Percentiles rank a stretch among this genome's conserved stretches.
These are phyloP conservation scores for Agarophyton chilense DNA, from an alignment of 23 red algal species.

Conservation along the genomic window DNA sequence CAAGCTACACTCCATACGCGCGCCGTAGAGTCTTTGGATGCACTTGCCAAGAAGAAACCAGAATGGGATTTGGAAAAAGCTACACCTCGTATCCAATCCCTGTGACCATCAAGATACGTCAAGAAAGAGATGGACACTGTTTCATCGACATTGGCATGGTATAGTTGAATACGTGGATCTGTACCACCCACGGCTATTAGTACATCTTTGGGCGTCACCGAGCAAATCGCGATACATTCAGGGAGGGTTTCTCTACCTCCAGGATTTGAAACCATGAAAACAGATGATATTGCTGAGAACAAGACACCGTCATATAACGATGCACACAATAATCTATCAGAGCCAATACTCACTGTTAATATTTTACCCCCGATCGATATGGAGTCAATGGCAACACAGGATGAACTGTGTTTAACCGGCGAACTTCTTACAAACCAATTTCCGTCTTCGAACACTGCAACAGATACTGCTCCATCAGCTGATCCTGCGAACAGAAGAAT, in stretches of 20 bases:
- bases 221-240: conserved; percentile 27
- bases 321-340: conserved; percentile 1
- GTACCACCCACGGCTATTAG: conserved; percentile 55
- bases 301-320: background rate
- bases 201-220: background rate
- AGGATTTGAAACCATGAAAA: background rate
- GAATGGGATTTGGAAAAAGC: conserved; percentile 1
- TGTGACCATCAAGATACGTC: conserved; percentile 39
- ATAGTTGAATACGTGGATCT: conserved; percentile 36
- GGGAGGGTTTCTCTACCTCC: conserved; percentile 10
- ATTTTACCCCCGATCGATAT: background rate
- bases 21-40: conserved; percentile 46
- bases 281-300: background rate
- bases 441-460: background rate
- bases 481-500: conserved; percentile 29
- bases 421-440: background rate
- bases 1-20: conserved; percentile 27
- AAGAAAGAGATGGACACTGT: background rate
- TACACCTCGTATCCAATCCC: conserved; percentile 66
- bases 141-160: background rate
- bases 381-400: conserved; percentile 30
- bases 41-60: conserved; percentile 34
- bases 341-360: conserved; percentile 18
- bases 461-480: conserved; percentile 23
- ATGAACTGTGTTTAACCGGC: background rate